Conservation (phyloP, 345 rosid species). For the Brassica incana region DNA sequence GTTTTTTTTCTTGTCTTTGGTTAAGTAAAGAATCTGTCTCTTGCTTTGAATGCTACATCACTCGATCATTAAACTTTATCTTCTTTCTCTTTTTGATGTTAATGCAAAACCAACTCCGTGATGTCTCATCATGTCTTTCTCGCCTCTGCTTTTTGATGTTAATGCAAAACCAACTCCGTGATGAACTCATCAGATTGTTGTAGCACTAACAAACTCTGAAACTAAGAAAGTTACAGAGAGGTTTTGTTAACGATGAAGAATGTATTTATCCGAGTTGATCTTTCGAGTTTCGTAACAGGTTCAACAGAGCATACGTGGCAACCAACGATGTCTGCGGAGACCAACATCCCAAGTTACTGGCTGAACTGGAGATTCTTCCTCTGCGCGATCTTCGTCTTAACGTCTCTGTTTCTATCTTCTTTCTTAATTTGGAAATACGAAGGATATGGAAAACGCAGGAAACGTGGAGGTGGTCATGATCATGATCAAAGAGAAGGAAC, state of each 20-base stretch:
- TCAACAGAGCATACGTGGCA: conserved; percentile 52
- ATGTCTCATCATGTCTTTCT: conserved; percentile 35
- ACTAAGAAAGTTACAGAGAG: neutral
- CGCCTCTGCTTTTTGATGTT: conserved; percentile 15
- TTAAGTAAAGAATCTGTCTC: conserved; percentile 41
- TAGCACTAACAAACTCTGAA: neutral
- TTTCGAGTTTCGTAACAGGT: conserved; percentile 60
- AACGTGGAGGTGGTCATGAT: neutral
- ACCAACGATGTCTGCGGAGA: conserved; percentile 67
- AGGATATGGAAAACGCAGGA: conserved; percentile 41
- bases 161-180: neutral
- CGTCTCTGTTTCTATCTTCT: conserved; percentile 50
- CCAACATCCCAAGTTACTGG: conserved; percentile 77
- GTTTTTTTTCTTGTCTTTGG: neutral
- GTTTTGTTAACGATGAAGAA: conserved; percentile 2
- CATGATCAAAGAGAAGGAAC: conserved; percentile 21
- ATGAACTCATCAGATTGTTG: neutral
- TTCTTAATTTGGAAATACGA: conserved; percentile 75
- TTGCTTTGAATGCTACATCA: conserved; percentile 31
- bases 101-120: conserved; percentile 30
- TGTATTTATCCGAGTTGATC: conserved; percentile 42
- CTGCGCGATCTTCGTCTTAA: conserved; percentile 57
- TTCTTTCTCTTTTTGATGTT: neutral
- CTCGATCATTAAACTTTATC: neutral
- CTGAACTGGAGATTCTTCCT: conserved; percentile 81